Base-by-base conservation (phyloP, 805 yeast genomes). In the Lipomyces japonicus region DNA sequence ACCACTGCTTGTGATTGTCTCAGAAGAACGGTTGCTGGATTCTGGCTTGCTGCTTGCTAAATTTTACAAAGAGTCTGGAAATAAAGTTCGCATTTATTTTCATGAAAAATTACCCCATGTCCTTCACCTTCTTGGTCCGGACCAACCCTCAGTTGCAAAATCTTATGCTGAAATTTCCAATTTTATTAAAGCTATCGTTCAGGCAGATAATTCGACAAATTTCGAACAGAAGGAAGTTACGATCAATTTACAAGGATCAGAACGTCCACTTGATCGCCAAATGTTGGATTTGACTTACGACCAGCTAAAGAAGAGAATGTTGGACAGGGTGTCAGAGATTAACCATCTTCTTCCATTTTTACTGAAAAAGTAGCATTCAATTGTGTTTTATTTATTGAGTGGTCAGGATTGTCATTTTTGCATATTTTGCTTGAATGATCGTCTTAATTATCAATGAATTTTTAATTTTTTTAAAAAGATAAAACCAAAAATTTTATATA, bases 31-130 rank as follows among this genome's bases (percentile, higher is more conserved):
- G 2, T 39, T 54, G 9, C 43, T 44, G 1, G 58, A 54, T 26
- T 34, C 58, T 4, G 50, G 44, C 24, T 12, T 49, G 21, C 48
- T 49, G 12, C 44, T 48, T 16, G 37, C 56, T n/a, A 47, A 43
- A 30, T 42, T 40, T 24, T 54, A 54, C 36, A 24, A 18, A 7
- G 58, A 42, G 9, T 42, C 46, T 3, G 51, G 53, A 16, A 51
- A 51, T 23, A 28, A 28, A 10, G 39, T 53, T 2, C 40, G 34
- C 10, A n/a, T 45, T 9, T 51, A 46, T 42, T 51, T 41, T 28
- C 58, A 54, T 35, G 53, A 54, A 24, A 30, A 16, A 2, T 16
- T 54, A 21, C 58, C 58, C 3, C 58, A 54, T 25, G 58, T 54
- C 14, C 48, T 50, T 30, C 58, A 54, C 19, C 2, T 51, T 7